Evolutionary conservation across 257 asterid species (phyloP).

Genomic region (Osmanthus fragrans): DNA sequence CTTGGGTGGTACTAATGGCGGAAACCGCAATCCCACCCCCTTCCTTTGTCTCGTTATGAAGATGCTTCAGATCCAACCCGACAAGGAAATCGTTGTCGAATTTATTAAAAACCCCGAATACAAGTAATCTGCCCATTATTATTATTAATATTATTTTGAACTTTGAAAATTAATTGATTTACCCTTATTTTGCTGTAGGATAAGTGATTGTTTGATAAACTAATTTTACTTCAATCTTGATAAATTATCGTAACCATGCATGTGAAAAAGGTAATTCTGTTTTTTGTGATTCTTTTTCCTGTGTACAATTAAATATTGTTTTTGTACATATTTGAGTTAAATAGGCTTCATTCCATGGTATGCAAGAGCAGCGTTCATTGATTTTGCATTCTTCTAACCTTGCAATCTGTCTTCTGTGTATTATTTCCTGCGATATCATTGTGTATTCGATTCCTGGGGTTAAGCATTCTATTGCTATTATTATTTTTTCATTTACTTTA

Average conservation of each 20-base stretch:
- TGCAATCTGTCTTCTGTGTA: background rate
- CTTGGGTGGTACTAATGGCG: slow-evolving; percentile 84
- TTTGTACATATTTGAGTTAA: background rate
- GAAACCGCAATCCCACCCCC: slow-evolving; percentile 84
- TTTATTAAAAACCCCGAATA: slow-evolving; percentile 82
- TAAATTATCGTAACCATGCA: background rate
- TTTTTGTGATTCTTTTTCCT: background rate
- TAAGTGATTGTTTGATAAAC: background rate
- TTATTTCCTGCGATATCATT: background rate
- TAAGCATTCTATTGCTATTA: background rate
- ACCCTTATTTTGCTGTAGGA: background rate
- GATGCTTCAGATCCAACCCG: slow-evolving; percentile 99
- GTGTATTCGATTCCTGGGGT: background rate
- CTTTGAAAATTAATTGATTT: background rate
- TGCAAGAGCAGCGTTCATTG: background rate
- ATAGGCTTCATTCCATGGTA: background rate
- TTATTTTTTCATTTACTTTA: no score
- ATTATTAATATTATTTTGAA: background rate
- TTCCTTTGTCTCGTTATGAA: slow-evolving; percentile 85
- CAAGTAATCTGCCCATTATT: no score
- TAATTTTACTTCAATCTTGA: no score
- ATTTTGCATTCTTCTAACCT: background rate
- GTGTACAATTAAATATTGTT: background rate
- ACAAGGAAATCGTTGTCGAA: slow-evolving; percentile 93
- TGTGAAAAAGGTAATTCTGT: background rate